Evolutionary conservation across 2,329 filamentous ascomycete species (phyloP), one percentile per base, ranked within the genome.

Genomic region (Niveomyces coronatus): DNA sequence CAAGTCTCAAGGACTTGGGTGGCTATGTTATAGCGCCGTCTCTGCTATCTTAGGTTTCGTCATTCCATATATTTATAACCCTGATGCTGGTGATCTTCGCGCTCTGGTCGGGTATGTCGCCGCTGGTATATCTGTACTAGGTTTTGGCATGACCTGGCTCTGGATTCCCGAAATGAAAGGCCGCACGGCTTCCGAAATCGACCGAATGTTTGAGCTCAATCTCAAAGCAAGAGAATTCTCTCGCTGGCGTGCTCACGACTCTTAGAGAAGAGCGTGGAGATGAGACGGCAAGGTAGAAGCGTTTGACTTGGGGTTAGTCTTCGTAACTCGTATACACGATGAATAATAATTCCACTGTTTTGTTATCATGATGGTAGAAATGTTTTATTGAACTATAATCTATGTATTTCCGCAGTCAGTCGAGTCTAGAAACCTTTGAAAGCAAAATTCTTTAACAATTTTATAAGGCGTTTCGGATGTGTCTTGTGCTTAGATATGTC

Each of bases 141-240:
- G 58, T 14, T 50, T 60, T 3, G 40, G 53, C 2, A 31, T 63
- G 0, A 60, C 63, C 0, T 76, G 60, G 55, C 53, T 61, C 9
- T 55, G 57, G 24, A 53, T 76, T 1, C 72, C 73, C 0, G 72
- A 77, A 48, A 74, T 71, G 55, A 68, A 66, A 50, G 65, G 65
- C 4, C 52, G 67, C 15, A 65, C 53, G 2, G 53, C 63, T 1
- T 55, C 55, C 27, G 67, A 73, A 45, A 67, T 75, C 40, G 69
- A 74, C 49, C 47, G 47, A 28, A 54, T 58, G 52, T 60, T 57
- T 42, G 53, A 54, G 28, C 31, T 47, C 23, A 42, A 40, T 13
- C 37, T 60, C 5, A 43, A 49, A 5, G 44, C 56, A 11, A 43
- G 52, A 28, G 20, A 51, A 19, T 60, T 59, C 33, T 47, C 41